Base-by-base conservation (phyloP, 805 yeast species). In the Candida patagonica region DNA sequence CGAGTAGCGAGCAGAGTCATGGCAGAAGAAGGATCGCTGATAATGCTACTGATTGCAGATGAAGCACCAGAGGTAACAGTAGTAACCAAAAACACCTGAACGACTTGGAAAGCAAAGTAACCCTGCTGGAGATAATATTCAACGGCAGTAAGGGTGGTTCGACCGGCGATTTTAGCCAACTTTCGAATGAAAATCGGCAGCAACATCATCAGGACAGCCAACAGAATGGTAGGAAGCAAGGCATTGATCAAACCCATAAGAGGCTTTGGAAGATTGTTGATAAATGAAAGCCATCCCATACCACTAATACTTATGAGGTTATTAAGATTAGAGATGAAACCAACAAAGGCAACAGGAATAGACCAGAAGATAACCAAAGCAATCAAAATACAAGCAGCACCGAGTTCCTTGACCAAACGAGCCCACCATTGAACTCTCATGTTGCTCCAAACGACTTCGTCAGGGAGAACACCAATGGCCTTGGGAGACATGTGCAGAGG, bases 281-380 rank as follows among this genome's bases (percentile, higher is more conserved):
- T 72, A 63, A 85, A 92, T 29, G 69, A 61, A 55, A 89, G 71
- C 68, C 84, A 92, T 6, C 68, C 85, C 23, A 89, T 73, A 29
- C 6, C 16, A 17, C 16, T 29, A 47, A 73, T 76, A 26, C 71
- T 66, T 27, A 82, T 84, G 56, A 87, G 68, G 54, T 71, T 79
- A 48, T 80, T 76, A 50, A 89, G 73, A 62, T 89, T 92, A 19
- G 97, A 89, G 48, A 92, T 80, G 51, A 77, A 73, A 74, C 97
- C 97, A 38, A 89, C 95, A 53, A 86, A 87, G n/a, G 96, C 95
- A 29, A 89, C 96, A 7, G 98, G 98, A 52, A 89, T 78, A 31
- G 95, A 79, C 97, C 97, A 89, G 63, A 87, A 86, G 35, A 89
- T 74, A 45, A 89, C 76, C 61, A 80, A 65, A 20, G 82, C 75